Percentiles rank a stretch among this genome's conserved stretches.
Conservation (phyloP, 2,329 filamentous ascomycete genomes). For the Sordariomycetes sp. region DNA sequence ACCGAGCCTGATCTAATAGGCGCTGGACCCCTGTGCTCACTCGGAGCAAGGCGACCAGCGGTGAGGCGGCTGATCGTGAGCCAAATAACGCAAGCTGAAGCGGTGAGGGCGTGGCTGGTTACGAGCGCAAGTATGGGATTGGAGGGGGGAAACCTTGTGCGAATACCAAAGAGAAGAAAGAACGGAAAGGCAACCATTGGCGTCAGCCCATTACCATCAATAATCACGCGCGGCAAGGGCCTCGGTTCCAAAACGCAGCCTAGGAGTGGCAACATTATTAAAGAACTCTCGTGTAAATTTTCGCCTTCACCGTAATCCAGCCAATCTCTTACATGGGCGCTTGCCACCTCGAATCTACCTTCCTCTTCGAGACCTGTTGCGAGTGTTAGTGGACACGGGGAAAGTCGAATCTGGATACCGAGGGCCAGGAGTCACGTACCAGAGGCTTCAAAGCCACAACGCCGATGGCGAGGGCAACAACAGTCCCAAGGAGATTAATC, state of each 20-base stretch:
- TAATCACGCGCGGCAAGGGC: too few relatives aligned
- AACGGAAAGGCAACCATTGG: too few relatives aligned
- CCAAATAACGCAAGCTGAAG: too few relatives aligned
- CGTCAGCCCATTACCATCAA: too few relatives aligned
- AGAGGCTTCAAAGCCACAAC: conserved; percentile 74
- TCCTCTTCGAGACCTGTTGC: conserved; percentile 47
- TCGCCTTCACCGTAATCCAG: neutral
- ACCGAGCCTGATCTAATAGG: too few relatives aligned
- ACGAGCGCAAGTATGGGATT: too few relatives aligned
- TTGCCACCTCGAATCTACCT: conserved; percentile 56
- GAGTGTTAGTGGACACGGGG: conserved; percentile 18
- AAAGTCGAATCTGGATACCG: conserved; percentile 1
- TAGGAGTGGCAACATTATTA: neutral
- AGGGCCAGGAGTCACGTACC: conserved; percentile 46
- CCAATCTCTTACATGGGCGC: conserved; percentile 12
- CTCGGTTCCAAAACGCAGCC: neutral
- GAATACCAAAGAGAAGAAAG: too few relatives aligned
- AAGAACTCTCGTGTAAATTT: neutral
- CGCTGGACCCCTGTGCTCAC: too few relatives aligned
- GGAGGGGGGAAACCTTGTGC: too few relatives aligned
- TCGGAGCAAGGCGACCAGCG: too few relatives aligned
- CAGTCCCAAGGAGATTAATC: conserved; percentile 71
- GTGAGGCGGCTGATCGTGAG: too few relatives aligned
- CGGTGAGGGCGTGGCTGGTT: too few relatives aligned
- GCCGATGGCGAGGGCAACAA: conserved; percentile 66